Conservation (phyloP, 2,329 filamentous ascomycete species). For the Fusarium sacchari region DNA sequence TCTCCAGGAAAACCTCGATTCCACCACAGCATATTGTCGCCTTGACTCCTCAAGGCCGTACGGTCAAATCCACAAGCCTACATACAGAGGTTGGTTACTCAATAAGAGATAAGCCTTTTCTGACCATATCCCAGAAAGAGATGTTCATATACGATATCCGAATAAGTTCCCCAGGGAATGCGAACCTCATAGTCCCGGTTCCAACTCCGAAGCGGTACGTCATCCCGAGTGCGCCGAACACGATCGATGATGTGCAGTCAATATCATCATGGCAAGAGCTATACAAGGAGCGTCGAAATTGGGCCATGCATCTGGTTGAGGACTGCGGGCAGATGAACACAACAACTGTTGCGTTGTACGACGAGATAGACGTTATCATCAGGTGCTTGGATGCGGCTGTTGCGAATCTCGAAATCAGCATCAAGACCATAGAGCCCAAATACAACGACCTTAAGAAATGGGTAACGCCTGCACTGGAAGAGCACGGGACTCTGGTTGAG, state of each 20-base stretch:
- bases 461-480: conserved; percentile 73
- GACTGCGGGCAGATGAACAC: conserved; percentile 74
- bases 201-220: conserved; percentile 65
- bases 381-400: conserved; percentile 86
- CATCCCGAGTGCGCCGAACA: conserved; percentile 79
- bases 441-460: conserved; percentile 76
- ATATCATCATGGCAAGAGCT: conserved; percentile 89
- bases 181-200: conserved; percentile 58
- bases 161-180: conserved; percentile 64
- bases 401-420: conserved; percentile 81
- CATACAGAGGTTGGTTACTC: conserved; percentile 72
- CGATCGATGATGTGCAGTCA: conserved; percentile 80
- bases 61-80: conserved; percentile 82
- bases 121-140: conserved; percentile 69
- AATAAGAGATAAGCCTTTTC: conserved; percentile 1
- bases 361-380: conserved; percentile 79
- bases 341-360: conserved; percentile 71
- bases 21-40: conserved; percentile 83
- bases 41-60: conserved; percentile 85
- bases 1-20: conserved; percentile 79
- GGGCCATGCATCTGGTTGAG: conserved; percentile 77
- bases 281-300: conserved; percentile 81
- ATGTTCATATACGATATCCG: conserved; percentile 92
- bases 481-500: conserved; percentile 71
- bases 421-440: conserved; percentile 77